These are phyloP conservation scores for Aspergillus sergii DNA, from an alignment of 2,329 filamentous ascomycete species.

Conservation along the genomic window DNA sequence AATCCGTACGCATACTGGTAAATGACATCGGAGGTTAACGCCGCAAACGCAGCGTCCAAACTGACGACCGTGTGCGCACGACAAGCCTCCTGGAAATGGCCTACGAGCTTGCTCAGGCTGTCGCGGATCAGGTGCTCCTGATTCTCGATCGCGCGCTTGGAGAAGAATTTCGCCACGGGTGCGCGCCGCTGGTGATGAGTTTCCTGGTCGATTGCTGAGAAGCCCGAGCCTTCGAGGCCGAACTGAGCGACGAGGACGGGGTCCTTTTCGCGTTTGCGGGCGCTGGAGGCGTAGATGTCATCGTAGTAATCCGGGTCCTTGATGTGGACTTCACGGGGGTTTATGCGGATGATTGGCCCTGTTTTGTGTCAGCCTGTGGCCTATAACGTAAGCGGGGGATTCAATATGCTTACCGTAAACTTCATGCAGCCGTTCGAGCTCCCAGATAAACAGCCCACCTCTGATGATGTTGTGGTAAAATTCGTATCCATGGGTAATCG, in stretches of 20 bases:
- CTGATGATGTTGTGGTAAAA: slow-evolving; percentile 39
- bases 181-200: slow-evolving; percentile 24
- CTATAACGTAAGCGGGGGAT: neutral
- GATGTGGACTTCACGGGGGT: slow-evolving; percentile 37
- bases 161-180: slow-evolving; percentile 26
- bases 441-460: slow-evolving; percentile 35
- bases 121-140: slow-evolving; percentile 17
- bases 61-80: slow-evolving; percentile 17
- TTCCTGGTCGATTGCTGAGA: slow-evolving; percentile 22
- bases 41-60: slow-evolving; percentile 27
- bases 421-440: slow-evolving; percentile 38
- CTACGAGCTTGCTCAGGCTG: slow-evolving; percentile 18
- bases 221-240: slow-evolving; percentile 15
- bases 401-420: slow-evolving; percentile 31
- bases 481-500: slow-evolving; percentile 34
- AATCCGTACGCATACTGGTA: slow-evolving; percentile 39
- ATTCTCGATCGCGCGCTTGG: slow-evolving; percentile 20
- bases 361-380: neutral
- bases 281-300: slow-evolving; percentile 32
- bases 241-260: slow-evolving; percentile 18
- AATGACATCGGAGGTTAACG: slow-evolving; percentile 40
- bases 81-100: slow-evolving; percentile 14
- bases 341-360: slow-evolving; percentile 40
- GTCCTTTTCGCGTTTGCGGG: slow-evolving; percentile 32
- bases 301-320: slow-evolving; percentile 38